phyloP scores from a whole-genome alignment of 805 yeast genomes.

The Candida insectorum region DNA sequence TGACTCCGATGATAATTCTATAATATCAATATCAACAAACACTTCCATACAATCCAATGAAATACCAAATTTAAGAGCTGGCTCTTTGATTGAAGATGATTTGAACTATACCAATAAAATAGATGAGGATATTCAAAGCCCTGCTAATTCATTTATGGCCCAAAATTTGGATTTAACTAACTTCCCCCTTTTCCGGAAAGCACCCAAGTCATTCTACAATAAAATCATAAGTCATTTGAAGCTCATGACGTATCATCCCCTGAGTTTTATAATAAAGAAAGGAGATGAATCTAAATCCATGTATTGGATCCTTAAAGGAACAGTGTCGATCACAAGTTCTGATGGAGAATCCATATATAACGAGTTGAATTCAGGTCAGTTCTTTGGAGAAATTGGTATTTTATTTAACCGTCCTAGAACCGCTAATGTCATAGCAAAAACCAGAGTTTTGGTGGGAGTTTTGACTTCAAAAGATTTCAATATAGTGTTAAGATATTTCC shows the following conservation, averaged over 20 bases:
- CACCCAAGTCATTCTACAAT: conserved; percentile 62
- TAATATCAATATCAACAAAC: neutral
- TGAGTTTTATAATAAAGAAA: conserved; percentile 62
- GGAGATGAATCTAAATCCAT: conserved; percentile 75
- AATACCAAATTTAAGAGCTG: conserved; percentile 4
- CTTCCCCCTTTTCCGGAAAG: conserved; percentile 60
- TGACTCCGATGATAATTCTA: no score
- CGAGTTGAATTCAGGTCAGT: conserved; percentile 63
- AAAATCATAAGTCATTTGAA: conserved; percentile 57
- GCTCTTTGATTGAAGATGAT: conserved; percentile 2
- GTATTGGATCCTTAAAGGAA: conserved; percentile 78
- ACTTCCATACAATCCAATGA: conserved; percentile 1
- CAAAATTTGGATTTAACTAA: conserved; percentile 20
- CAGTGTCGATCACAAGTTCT: conserved; percentile 71
- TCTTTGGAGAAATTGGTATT: conserved; percentile 79
- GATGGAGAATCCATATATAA: conserved; percentile 78
- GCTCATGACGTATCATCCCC: conserved; percentile 62
- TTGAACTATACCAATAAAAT: conserved; percentile 9
- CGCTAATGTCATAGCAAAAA: conserved; percentile 71
- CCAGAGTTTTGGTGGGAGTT: conserved; percentile 65
- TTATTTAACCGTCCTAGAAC: conserved; percentile 73
- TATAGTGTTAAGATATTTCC: conserved; percentile 58
- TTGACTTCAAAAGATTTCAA: conserved; percentile 62
- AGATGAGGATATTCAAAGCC: conserved; percentile 9
- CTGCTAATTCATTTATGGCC: conserved; percentile 17